Base-by-base conservation (phyloP, 2,329 filamentous ascomycete genomes). In the Monilinia fructigena region DNA sequence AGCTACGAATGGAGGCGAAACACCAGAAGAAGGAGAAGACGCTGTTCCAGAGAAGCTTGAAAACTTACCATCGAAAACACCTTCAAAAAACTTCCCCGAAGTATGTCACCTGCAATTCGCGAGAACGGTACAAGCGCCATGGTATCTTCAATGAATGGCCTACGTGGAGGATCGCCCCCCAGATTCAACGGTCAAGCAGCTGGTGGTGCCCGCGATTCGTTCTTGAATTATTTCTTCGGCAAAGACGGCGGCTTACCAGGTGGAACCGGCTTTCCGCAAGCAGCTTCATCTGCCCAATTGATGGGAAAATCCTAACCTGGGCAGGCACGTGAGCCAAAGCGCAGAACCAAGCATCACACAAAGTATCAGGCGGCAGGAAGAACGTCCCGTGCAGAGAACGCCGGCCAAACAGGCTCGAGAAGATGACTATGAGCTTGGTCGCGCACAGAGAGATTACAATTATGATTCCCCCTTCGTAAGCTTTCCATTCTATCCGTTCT, bases 211-310 rank as follows among this genome's bases (percentile, higher is more conserved):
- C 86, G 89, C 69, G 95, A 99, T 79, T 96, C 93, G 0, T 99
- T 99, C 82, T 79, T 99, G 69, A 98, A 94, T 79, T 99, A 99
- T 79, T 99, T 99, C 80, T 99, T 99, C 75, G 93, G 95, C 73
- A 98, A 99, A 77, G 95, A 99, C 69, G 91, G 91, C 56, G 82
- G 85, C 50, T 78, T 82, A 42, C 80, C 82, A 67, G 74, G 80
- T 68, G 75, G 81, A 62, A 65, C 75, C 42, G 76, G 76, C 11
- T 67, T 71, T 26, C 72, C 76, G 74, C 72, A 78, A 71, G 77
- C 78, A 69, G 77, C 71, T 18, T 60, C 69, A 23, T 42, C 63
- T 12, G 45, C 55, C 12, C 63, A 65, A 26, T 50, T 61, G 58
- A 50, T 50, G 28, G 67, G 70, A 47, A 47, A 78, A 76, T 78